A percentile compares a stretch with the other conserved stretches of the same genome.
These are phyloP conservation scores for Epichloe aotearoae DNA, from an alignment of 2,329 filamentous ascomycete species.

Conservation along the genomic window DNA sequence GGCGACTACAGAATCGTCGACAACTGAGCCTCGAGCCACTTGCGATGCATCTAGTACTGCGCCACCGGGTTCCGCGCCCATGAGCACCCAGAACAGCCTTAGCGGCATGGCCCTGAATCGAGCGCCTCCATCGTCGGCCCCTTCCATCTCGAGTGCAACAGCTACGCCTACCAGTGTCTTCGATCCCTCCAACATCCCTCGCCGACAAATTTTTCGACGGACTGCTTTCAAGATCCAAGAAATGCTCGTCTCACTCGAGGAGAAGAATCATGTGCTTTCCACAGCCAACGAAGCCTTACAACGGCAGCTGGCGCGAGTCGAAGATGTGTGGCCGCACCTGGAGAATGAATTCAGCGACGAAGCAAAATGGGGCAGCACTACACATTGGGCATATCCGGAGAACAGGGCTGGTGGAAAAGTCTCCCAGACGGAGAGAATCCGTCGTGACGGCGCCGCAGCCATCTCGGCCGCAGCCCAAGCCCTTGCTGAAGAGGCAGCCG, in stretches of 20 bases:
- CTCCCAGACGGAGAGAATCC: conserved; percentile 58
- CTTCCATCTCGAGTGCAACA: conserved; percentile 28
- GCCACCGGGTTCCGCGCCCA: conserved; percentile 30
- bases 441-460: conserved; percentile 64
- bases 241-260: conserved; percentile 81
- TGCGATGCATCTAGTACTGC: conserved; percentile 31
- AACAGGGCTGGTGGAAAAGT: conserved; percentile 52
- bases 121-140: conserved; percentile 20
- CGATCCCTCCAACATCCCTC: conserved; percentile 46
- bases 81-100: conserved; percentile 37
- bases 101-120: conserved; percentile 25
- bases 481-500: conserved; percentile 70
- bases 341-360: conserved; percentile 87
- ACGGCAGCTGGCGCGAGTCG: conserved; percentile 71
- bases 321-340: conserved; percentile 76
- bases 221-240: conserved; percentile 67
- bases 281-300: conserved; percentile 84
- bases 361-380: conserved; percentile 79
- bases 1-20: conserved; percentile 40
- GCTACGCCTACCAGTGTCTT: conserved; percentile 26
- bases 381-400: conserved; percentile 91
- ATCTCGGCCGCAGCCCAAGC: conserved; percentile 66
- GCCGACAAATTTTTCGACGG: conserved; percentile 64
- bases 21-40: conserved; percentile 30
- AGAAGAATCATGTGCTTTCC: conserved; percentile 93